phyloP scores from a whole-genome alignment of 768 basidiomycete genomes.

The Kwoniella europaea region DNA sequence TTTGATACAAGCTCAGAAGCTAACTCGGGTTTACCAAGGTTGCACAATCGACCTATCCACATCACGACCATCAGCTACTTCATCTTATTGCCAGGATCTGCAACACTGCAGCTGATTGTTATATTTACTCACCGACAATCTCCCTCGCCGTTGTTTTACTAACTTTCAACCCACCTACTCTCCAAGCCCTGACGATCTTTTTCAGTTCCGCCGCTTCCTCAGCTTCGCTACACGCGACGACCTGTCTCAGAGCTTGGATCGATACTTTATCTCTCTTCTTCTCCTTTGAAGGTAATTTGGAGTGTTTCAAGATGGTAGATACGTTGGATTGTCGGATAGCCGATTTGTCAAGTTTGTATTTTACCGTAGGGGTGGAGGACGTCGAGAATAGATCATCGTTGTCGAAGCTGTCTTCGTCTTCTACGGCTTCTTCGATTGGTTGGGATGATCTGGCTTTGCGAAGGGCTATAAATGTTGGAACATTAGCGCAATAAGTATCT shows the following conservation, averaged over 20 bases:
- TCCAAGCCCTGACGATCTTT: constrained; percentile 24
- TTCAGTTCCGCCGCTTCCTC: constrained; percentile 20
- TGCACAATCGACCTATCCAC: constrained; percentile 21
- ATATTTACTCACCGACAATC: constrained; percentile 28
- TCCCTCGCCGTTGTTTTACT: constrained; percentile 25
- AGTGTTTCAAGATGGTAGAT: constrained; percentile 9
- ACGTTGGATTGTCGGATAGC: constrained; percentile 21
- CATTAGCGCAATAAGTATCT: background rate
- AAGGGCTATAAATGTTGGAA: constrained; percentile 1
- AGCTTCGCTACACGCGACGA: constrained; percentile 23
- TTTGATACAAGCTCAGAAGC: constrained; percentile 25
- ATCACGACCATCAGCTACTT: background rate
- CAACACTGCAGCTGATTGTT: background rate
- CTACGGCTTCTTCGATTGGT: constrained; percentile 9
- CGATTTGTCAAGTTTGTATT: constrained; percentile 18
- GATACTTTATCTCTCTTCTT: constrained; percentile 15
- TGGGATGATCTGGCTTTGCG: constrained; percentile 8
- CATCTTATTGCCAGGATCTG: background rate
- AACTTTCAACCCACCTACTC: constrained; percentile 16
- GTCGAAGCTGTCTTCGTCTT: constrained; percentile 6
- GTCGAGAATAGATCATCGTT: constrained; percentile 28
- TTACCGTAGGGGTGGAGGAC: background rate
- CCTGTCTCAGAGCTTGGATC: constrained; percentile 24
- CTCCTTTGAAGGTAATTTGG: constrained; percentile 8
- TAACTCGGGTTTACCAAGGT: constrained; percentile 24